A percentile compares a stretch with the other conserved stretches of the same genome.
Evolutionary conservation across 2,329 filamentous ascomycete species (phyloP).

Genomic region (Phaeophleospora eucalypticola): DNA sequence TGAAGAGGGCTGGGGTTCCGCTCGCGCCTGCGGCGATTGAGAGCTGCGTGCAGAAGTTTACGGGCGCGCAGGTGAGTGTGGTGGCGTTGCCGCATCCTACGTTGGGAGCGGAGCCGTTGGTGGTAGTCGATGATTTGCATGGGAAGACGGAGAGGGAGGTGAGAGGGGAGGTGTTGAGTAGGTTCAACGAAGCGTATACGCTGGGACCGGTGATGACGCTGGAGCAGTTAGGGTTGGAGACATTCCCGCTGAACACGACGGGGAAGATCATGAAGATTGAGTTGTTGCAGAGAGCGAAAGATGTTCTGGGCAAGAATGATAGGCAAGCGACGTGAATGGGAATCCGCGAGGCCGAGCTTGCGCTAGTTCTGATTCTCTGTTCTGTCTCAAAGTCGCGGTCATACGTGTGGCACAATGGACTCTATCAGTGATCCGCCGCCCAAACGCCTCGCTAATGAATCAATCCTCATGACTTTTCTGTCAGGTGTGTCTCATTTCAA

Average conservation of each 20-base stretch:
- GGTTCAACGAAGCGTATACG: constrained; percentile 22
- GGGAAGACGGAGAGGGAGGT: constrained; percentile 18
- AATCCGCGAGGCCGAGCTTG: too few relatives aligned
- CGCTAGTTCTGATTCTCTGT: not conserved
- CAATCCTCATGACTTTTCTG: not conserved
- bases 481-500: constrained; percentile 22
- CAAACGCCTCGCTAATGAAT: constrained; percentile 10
- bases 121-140: constrained; percentile 14
- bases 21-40: constrained; percentile 25
- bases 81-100: constrained; percentile 16
- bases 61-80: constrained; percentile 13
- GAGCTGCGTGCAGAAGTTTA: constrained; percentile 19
- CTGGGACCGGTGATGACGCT: constrained; percentile 19
- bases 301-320: not conserved
- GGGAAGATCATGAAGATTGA: constrained; percentile 26
- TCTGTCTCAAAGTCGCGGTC: too few relatives aligned
- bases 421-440: not conserved
- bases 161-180: constrained; percentile 14
- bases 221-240: constrained; percentile 14
- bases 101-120: constrained; percentile 21
- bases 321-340: too few relatives aligned
- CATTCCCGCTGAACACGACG: constrained; percentile 24
- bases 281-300: constrained; percentile 6
- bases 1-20: constrained; percentile 21
- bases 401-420: not conserved